These are phyloP conservation scores for Pseudogymnoascus sp. DNA, from an alignment of 2,329 filamentous ascomycete species.

Conservation along the genomic window DNA sequence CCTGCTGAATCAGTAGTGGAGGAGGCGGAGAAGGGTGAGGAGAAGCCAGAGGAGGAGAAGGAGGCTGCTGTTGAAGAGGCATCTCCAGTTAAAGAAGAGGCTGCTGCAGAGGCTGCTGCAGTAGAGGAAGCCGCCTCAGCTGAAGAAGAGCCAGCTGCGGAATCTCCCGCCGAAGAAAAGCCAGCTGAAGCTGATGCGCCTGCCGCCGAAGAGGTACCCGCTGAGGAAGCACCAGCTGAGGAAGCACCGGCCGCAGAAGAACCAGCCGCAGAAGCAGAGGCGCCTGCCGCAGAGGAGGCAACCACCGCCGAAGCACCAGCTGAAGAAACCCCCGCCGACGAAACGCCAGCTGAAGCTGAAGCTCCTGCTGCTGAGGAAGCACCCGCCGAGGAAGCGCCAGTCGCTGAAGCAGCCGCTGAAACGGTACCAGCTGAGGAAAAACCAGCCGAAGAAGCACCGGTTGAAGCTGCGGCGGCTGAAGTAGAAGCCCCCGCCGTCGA, in stretches of 20 bases:
- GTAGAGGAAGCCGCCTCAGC: not conserved
- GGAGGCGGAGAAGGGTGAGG: conserved; percentile 11
- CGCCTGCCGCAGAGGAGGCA: conserved; percentile 10
- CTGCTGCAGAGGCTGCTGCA: not conserved
- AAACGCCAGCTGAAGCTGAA: not conserved
- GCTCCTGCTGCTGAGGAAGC: not conserved
- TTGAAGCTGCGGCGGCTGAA: not conserved
- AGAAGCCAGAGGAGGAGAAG: conserved; percentile 10
- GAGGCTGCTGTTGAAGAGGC: conserved; percentile 12
- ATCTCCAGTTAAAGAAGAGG: conserved; percentile 11
- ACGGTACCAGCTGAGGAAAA: not conserved
- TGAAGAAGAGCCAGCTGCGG: conserved; percentile 4
- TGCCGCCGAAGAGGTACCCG: conserved; percentile 7
- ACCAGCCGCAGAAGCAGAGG: not conserved
- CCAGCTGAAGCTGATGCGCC: conserved; percentile 8
- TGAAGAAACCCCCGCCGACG: not conserved
- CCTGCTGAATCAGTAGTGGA: conserved; percentile 11
- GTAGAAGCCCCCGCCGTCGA: not conserved
- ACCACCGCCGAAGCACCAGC: not conserved
- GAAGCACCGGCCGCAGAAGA: conserved; percentile 11
- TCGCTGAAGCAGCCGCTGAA: not conserved
- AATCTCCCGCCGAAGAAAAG: conserved; percentile 9
- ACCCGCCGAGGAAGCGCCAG: not conserved
- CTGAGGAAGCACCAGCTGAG: conserved; percentile 10
- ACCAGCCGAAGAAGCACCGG: not conserved